A percentile compares a stretch with the other conserved stretches of the same genome.
Evolutionary conservation across 2,329 filamentous ascomycete genomes (phyloP).

Genomic region (Penicillium sp.): DNA sequence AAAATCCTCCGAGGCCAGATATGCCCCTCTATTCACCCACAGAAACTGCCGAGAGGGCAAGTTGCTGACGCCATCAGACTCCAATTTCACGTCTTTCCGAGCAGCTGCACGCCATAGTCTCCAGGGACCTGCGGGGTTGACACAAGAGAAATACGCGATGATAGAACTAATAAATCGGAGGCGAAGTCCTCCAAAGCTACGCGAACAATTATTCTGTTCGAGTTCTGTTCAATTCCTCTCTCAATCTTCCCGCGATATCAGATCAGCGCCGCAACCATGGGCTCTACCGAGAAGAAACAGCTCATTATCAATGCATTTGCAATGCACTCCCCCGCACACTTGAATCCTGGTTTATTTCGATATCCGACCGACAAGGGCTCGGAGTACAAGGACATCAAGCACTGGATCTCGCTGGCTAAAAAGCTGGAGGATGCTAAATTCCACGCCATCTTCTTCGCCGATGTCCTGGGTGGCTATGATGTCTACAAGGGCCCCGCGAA

Average conservation of each 20-base stretch:
- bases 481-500: slow-evolving; percentile 50
- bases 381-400: slow-evolving; percentile 48
- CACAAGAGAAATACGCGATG: slow-evolving; percentile 2
- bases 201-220: neutral
- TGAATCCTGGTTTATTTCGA: slow-evolving; percentile 49
- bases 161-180: slow-evolving; percentile 20
- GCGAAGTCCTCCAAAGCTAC: neutral
- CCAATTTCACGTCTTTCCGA: slow-evolving; percentile 28
- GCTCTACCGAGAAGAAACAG: slow-evolving; percentile 35
- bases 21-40: neutral
- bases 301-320: slow-evolving; percentile 55
- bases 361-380: slow-evolving; percentile 41
- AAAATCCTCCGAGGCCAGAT: neutral
- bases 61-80: slow-evolving; percentile 31
- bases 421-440: slow-evolving; percentile 55
- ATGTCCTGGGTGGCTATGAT: slow-evolving; percentile 54
- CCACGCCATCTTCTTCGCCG: slow-evolving; percentile 57
- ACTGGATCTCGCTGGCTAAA: slow-evolving; percentile 55
- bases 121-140: slow-evolving; percentile 17
- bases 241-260: neutral
- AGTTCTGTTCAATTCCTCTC: neutral
- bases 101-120: slow-evolving; percentile 16
- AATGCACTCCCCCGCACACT: slow-evolving; percentile 52
- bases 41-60: neutral
- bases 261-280: slow-evolving; percentile 11